Evolutionary conservation across 2,329 filamentous ascomycete species (phyloP), one percentile per base, ranked within the genome.

Genomic region (Fusarium miscanthi): DNA sequence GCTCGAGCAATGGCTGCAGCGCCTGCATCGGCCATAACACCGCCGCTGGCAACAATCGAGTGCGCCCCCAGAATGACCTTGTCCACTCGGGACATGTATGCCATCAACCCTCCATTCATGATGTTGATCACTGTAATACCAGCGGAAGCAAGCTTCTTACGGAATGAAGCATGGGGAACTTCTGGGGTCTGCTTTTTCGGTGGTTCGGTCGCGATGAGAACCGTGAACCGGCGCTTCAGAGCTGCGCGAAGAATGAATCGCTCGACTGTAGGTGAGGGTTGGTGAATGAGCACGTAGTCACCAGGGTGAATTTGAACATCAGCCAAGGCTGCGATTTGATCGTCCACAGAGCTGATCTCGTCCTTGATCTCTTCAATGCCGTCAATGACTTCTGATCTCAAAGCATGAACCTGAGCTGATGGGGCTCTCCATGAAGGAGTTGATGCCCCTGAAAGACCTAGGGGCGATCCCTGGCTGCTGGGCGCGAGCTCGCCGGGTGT

Each of bases 341-440:
- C 94, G 79, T 98, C 96, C 12, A 94, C 94, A 79, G 95, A 93
- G 73, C 93, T 92, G 63, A 99, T 91, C 83, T 99, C 96, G 79
- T 99, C 96, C 81, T 97, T 93, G 67, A 99, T 94, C 81, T 99
- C 96, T 77, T 94, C 91, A 77, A 99, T 98, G 45, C 95, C 96
- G 76, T 96, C 93, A 73, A 98, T 91, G 31, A 98, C 92, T 82
- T 98, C 96, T 19, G 94, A 94, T 68, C 94, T 93, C 65, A 98
- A 86, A 70, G 97, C 92, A 67, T 93, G 88, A 59, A 85, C 81
- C 68, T 86, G 86, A 49, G 85, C 83, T 21, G 81, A 81, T 73
- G 83, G 82, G 66, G 74, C 72, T 62, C 73, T 74, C 76, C 81
- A 77, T 60, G 84, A 78, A 27, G 87, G 85, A n/a, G 86, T 88